Evolutionary conservation across 306 rosid species (phyloP).

Genomic region (Vigna trinervia): DNA sequence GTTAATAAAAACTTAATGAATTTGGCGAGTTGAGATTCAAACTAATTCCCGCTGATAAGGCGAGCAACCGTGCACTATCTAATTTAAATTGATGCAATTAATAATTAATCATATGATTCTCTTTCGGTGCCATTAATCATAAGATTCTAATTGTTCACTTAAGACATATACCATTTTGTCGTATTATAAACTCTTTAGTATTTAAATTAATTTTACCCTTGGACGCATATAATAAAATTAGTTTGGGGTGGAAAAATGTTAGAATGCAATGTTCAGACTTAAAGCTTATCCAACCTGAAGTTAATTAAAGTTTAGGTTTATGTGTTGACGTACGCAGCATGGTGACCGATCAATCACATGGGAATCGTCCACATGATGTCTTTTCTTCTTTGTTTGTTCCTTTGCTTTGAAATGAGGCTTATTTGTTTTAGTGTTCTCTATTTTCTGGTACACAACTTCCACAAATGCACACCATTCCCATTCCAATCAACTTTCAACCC

Average conservation of each 20-base stretch:
- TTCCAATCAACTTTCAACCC: slow-evolving; percentile 10
- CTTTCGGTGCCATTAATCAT: slow-evolving; percentile 33
- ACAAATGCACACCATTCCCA: slow-evolving; percentile 4
- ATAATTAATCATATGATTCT: slow-evolving; percentile 11
- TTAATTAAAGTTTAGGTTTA: background rate
- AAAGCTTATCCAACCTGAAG: background rate
- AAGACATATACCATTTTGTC: slow-evolving; percentile 20
- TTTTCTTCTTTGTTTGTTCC: background rate
- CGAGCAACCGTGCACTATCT: slow-evolving; percentile 42
- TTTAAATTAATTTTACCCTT: slow-evolving; percentile 2
- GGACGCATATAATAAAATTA: background rate
- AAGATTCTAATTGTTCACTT: slow-evolving; percentile 19
- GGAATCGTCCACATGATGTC: slow-evolving; percentile 23
- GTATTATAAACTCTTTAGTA: background rate
- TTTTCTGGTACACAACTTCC: slow-evolving; percentile 10
- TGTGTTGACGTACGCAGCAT: slow-evolving; percentile 16
- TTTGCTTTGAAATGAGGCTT: slow-evolving; percentile 1
- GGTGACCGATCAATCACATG: slow-evolving; percentile 33
- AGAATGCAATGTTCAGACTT: background rate
- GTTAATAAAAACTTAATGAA: background rate
- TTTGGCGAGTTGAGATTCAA: background rate
- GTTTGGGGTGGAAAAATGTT: background rate
- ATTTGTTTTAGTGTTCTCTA: background rate
- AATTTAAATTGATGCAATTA: background rate
- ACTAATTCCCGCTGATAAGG: slow-evolving; percentile 48